A percentile compares a stretch with the other conserved stretches of the same genome.
phyloP scores from a whole-genome alignment of 1,284 basidiomycete species.

The Melampsora larici-populina region DNA sequence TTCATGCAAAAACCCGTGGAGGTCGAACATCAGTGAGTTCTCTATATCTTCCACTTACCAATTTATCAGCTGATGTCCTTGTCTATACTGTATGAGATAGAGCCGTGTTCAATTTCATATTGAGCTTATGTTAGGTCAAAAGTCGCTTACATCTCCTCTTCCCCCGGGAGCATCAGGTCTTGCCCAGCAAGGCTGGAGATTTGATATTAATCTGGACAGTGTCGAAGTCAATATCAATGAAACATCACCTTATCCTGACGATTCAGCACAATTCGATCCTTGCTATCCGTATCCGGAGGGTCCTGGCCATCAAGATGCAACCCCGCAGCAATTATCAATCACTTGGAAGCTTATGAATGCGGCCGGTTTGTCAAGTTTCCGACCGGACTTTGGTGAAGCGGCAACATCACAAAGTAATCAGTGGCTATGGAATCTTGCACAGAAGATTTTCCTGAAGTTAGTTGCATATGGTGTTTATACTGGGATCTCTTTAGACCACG shows the following conservation, averaged over 20 bases:
- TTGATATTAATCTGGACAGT: too few relatives aligned
- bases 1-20: too few relatives aligned
- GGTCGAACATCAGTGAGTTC: too few relatives aligned
- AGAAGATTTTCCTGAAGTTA: conserved; percentile 11
- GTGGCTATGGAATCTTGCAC: conserved; percentile 10
- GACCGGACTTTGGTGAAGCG: conserved; percentile 30
- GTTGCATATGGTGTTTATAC: conserved; percentile 16
- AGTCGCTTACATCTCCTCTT: background rate
- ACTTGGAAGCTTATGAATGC: conserved; percentile 29
- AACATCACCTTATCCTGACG: too few relatives aligned
- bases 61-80: too few relatives aligned
- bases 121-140: background rate
- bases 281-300: conserved; percentile 30
- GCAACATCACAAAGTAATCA: background rate
- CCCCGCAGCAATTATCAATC: conserved; percentile 22
- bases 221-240: too few relatives aligned
- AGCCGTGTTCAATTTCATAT: too few relatives aligned
- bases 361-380: conserved; percentile 17
- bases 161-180: background rate
- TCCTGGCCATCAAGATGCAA: conserved; percentile 26
- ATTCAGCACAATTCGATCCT: background rate
- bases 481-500: conserved; percentile 1
- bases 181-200: too few relatives aligned
- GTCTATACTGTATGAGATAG: too few relatives aligned
- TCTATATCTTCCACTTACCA: too few relatives aligned